A percentile compares a stretch with the other conserved stretches of the same genome.
Evolutionary conservation across 495 filamentous ascomycete genomes (phyloP).

Genomic region (Thozetella sp.): DNA sequence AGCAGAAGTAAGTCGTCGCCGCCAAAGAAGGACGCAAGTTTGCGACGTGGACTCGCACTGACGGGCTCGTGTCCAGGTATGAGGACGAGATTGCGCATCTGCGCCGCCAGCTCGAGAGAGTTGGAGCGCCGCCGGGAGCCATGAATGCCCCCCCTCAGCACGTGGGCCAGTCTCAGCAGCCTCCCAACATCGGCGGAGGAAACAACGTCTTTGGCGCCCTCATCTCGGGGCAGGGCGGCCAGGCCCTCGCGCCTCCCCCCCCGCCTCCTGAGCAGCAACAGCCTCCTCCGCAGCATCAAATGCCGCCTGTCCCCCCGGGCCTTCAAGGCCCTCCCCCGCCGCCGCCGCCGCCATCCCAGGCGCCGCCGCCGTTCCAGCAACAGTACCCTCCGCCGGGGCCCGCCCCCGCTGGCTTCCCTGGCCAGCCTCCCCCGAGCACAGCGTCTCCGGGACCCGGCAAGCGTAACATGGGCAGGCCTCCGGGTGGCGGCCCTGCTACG

Average conservation of each 20-base stretch:
- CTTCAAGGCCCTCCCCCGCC: slow-evolving; percentile 65
- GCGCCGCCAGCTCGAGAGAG: slow-evolving; percentile 83
- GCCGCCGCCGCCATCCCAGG: slow-evolving; percentile 53
- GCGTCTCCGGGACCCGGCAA: slow-evolving; percentile 84
- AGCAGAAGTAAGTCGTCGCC: slow-evolving; percentile 72
- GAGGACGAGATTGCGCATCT: slow-evolving; percentile 87
- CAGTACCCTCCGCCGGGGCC: slow-evolving; percentile 51
- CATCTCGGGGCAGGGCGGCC: slow-evolving; percentile 87
- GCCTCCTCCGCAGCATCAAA: slow-evolving; percentile 55
- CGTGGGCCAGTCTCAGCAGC: slow-evolving; percentile 74
- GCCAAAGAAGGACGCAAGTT: not conserved
- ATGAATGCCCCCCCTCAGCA: slow-evolving; percentile 71
- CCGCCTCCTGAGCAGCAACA: slow-evolving; percentile 63
- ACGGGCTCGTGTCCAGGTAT: slow-evolving; percentile 60
- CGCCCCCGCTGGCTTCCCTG: slow-evolving; percentile 46
- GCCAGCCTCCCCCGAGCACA: slow-evolving; percentile 78
- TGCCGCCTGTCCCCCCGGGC: slow-evolving; percentile 65
- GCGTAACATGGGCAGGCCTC: slow-evolving; percentile 54
- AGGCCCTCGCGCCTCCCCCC: slow-evolving; percentile 85
- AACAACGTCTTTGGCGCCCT: slow-evolving; percentile 93
- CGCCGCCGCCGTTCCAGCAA: slow-evolving; percentile 46
- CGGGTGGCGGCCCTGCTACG: slow-evolving; percentile 76
- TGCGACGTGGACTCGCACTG: not conserved
- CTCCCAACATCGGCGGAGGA: slow-evolving; percentile 84
- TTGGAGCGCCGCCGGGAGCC: slow-evolving; percentile 69